Evolutionary conservation across 139 green algal genomes (phyloP).

Genomic region (Chlorella sp.): DNA sequence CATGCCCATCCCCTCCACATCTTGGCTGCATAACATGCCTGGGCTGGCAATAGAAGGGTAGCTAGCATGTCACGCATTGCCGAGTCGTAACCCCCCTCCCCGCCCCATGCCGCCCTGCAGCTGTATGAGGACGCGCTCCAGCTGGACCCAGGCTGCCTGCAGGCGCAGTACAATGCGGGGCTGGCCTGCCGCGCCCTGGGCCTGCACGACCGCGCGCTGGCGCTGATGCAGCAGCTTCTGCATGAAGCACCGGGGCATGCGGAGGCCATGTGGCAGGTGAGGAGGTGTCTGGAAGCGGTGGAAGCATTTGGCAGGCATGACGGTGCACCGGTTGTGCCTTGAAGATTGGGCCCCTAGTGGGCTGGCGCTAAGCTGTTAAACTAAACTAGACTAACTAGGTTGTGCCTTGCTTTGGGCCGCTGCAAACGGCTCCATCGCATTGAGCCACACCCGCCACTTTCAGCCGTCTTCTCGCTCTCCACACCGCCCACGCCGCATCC

Average conservation of each 20-base stretch:
- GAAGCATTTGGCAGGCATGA: too few relatives aligned
- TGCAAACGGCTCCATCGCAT: too few relatives aligned
- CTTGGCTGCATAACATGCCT: too few relatives aligned
- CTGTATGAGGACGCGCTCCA: conserved; percentile 74
- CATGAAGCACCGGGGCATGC: conserved; percentile 72
- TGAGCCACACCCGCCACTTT: too few relatives aligned
- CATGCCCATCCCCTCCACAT: background rate
- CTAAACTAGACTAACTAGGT: too few relatives aligned
- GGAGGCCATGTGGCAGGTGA: conserved; percentile 70
- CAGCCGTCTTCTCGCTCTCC: too few relatives aligned
- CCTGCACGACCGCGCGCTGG: conserved; percentile 56
- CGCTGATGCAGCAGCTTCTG: conserved; percentile 76
- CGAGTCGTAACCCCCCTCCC: background rate
- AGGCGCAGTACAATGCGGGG: conserved; percentile 84
- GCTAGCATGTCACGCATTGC: background rate
- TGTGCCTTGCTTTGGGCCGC: too few relatives aligned
- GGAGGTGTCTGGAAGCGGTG: too few relatives aligned
- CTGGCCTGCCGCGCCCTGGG: conserved; percentile 62
- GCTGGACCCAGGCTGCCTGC: conserved; percentile 79
- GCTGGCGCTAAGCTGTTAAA: too few relatives aligned
- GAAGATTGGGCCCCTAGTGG: too few relatives aligned
- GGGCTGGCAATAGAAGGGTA: background rate
- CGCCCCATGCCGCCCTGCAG: background rate
- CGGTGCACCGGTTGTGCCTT: too few relatives aligned
- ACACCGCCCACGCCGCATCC: too few relatives aligned